A percentile compares a stretch with the other conserved stretches of the same genome.
Evolutionary conservation across 495 filamentous ascomycete species (phyloP).

Genomic region (Pyrenula massariospora): DNA sequence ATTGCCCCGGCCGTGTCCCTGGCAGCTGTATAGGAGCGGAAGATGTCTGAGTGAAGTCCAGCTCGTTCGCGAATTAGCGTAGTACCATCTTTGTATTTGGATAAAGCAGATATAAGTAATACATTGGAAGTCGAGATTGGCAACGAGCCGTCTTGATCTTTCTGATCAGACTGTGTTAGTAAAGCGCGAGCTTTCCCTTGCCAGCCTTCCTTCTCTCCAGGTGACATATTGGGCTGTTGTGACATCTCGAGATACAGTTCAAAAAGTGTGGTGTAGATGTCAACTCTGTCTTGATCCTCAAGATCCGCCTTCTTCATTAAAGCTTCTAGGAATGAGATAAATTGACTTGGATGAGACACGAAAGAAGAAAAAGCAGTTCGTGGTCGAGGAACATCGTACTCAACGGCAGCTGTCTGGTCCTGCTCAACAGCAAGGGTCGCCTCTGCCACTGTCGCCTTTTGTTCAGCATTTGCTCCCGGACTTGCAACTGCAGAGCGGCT

Average conservation of each 20-base stretch:
- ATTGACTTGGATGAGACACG: constrained; percentile 83
- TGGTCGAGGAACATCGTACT: constrained; percentile 55
- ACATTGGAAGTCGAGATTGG: constrained; percentile 92
- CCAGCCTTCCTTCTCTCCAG: constrained; percentile 63
- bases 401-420: constrained; percentile 10
- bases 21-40: constrained; percentile 88
- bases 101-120: constrained; percentile 81
- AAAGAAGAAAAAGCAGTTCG: constrained; percentile 92
- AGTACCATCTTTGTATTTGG: constrained; percentile 80
- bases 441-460: constrained; percentile 15
- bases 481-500: constrained; percentile 36
- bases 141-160: constrained; percentile 31
- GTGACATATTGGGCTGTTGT: constrained; percentile 50
- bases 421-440: constrained; percentile 14
- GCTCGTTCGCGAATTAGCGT: constrained; percentile 89
- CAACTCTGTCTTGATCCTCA: constrained; percentile 58
- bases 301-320: constrained; percentile 57
- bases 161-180: constrained; percentile 9
- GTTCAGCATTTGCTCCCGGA: constrained; percentile 7
- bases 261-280: constrained; percentile 91
- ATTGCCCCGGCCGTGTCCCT: constrained; percentile 87
- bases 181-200: constrained; percentile 67
- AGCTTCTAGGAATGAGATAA: constrained; percentile 83
- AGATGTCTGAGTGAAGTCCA: constrained; percentile 87
- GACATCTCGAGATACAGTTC: constrained; percentile 95